Percentiles rank a stretch among this genome's conserved stretches.
Evolutionary conservation across 257 asterid species (phyloP).

Genomic region (Solanum virginianum): DNA sequence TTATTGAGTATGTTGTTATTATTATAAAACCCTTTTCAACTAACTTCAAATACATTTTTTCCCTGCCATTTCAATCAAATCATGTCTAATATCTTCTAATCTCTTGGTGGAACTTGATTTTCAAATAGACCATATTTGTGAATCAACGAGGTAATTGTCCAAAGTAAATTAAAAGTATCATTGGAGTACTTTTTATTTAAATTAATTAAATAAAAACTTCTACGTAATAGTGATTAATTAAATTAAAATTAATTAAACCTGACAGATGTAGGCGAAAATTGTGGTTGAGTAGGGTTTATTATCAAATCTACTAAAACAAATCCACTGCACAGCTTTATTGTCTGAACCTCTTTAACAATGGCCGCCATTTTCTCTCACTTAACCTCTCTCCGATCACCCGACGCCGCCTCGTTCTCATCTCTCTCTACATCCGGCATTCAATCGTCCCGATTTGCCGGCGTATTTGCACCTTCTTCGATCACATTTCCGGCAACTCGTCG

Average conservation of each 20-base stretch:
- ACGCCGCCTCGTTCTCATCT: slow-evolving; percentile 39
- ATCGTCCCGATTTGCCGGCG: slow-evolving; percentile 14
- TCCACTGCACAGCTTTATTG: neutral
- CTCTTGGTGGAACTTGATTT: neutral
- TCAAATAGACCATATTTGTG: neutral
- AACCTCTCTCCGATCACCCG: slow-evolving; percentile 30
- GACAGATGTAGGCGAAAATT: neutral
- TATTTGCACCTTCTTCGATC: slow-evolving; percentile 19
- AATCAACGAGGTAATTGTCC: neutral
- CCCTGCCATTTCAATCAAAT: neutral
- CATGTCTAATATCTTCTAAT: neutral
- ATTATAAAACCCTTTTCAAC: neutral
- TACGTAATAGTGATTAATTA: neutral
- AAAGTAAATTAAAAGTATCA: too few relatives aligned
- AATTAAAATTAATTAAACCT: neutral
- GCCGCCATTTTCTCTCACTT: slow-evolving; percentile 37
- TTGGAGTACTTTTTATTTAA: neutral
- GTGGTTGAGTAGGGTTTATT: neutral
- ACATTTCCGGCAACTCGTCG: slow-evolving; percentile 18
- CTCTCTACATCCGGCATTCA: slow-evolving; percentile 13
- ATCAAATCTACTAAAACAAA: neutral
- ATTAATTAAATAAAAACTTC: too few relatives aligned
- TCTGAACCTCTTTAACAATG: slow-evolving; percentile 1
- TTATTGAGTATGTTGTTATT: too few relatives aligned
- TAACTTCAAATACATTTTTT: neutral